Evolutionary conservation across 306 rosid genomes (phyloP), one percentile per base, ranked within the genome.

Genomic region (Corylus americana): DNA sequence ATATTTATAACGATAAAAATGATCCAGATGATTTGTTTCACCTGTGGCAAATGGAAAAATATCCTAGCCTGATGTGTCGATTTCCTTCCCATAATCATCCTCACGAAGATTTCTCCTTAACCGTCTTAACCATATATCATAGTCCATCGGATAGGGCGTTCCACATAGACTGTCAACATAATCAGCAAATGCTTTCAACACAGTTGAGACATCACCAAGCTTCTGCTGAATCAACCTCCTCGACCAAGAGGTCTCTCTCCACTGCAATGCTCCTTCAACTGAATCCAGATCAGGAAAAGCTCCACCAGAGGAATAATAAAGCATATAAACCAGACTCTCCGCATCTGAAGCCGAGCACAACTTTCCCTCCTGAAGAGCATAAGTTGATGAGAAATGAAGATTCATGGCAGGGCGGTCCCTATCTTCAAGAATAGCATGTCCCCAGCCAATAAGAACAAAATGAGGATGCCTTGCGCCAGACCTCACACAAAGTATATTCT

Each of bases 141-240:
- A 93, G 90, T 93, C 92, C 88, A 95, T 90, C 20, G 93, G 97
- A 80, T 95, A 95, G 22, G 99, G 99, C 17, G 99, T 95, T 58
- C 99, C 99, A 57, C 98, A 95, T 7, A 95, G 92, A 86, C 99
- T 95, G 82, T 93, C 99, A 57, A 95, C 99, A 71, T 95, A 95
- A 83, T 95, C 99, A 0, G 99, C 78, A 84, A 95, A 91, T 73
- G 99, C 99, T 85, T 95, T 95, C 86, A 95, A 82, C 54, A 93
- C 87, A 0, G 99, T 89, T 10, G 98, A 93, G 62, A 92, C 87
- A 45, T 91, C 98, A 58, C 99, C 99, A 39, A 95, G 89, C 84
- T 91, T 90, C 87, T 95, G 99, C 84, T 95, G 99, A 88, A 95
- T 95, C 75, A 83, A 78, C 78, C 99, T 89, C 89, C 97, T 88